Evolutionary conservation across 1,139 yeast species (phyloP), one percentile per base, ranked within the genome.

Genomic region (Saccharomyces pastorianus): DNA sequence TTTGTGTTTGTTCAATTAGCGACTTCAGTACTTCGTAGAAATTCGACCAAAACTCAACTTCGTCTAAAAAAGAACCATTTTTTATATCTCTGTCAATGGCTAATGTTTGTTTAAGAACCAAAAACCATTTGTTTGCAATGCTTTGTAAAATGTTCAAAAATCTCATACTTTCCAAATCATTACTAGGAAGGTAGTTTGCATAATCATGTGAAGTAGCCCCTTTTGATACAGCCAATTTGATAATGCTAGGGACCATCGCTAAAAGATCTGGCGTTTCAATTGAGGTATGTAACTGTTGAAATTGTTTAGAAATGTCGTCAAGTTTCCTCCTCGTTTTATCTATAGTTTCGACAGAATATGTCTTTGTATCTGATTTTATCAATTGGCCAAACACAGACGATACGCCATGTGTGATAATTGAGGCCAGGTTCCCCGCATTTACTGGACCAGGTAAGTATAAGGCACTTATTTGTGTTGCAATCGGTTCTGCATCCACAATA

Each of bases 21-120:
- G 83, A 74, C 5, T 65, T 58, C 41, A 91, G 71, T 0, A 90
- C 84, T 1, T 72, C 67, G 62, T 88, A 95, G 75, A 88, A 76
- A 0, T 89, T 80, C 25, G 75, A 73, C 97, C 98, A 91, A 63
- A 88, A 91, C 52, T 78, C 81, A 11, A 86, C 76, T 64, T 91
- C 97, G 53, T 87, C 93, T 0, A 73, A 62, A 0, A 90, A 81
- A 0, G 80, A 73, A 0, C 88, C 90, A 48, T 79, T 82, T 1
- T 70, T 59, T 0, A 88, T 82, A 34, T 78, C 78, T 53, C 78
- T 79, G 4, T 77, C 69, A 47, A 84, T 67, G 34, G 73, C 72
- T 0, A 91, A 80, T 7, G 88, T 72, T 1, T 76, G 70, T 59
- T 83, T 88, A 11, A 84, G 80, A 47, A 81, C 79, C 57, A 76